Conservation (phyloP, 805 yeast genomes). For the Cephaloascus fragrans region DNA sequence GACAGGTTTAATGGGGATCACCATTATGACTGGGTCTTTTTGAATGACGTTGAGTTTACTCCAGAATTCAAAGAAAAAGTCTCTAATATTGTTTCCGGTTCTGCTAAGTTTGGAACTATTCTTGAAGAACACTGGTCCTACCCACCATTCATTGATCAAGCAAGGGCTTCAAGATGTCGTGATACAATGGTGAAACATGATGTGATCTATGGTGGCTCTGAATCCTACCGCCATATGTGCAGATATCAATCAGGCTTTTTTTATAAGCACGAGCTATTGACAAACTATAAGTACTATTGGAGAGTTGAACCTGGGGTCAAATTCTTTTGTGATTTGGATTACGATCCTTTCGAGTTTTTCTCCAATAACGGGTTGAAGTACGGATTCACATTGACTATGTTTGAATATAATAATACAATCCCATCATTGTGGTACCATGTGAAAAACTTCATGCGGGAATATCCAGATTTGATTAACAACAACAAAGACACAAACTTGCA, state of each 20-base stretch:
- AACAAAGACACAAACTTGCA: constrained; percentile 40
- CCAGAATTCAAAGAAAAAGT: constrained; percentile 44
- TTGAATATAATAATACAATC: constrained; percentile 55
- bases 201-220: constrained; percentile 49
- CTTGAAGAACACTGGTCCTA: constrained; percentile 59
- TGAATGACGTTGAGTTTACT: constrained; percentile 59
- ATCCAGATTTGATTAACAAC: constrained; percentile 25
- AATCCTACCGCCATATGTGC: constrained; percentile 65
- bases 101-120: constrained; percentile 51
- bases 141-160: constrained; percentile 55
- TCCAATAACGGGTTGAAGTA: constrained; percentile 43
- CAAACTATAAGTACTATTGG: constrained; percentile 64
- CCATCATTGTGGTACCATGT: constrained; percentile 54
- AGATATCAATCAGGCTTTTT: constrained; percentile 45
- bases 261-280: constrained; percentile 47
- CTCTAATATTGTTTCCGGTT: constrained; percentile 45
- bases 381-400: constrained; percentile 59
- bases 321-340: constrained; percentile 49
- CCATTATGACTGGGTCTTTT: constrained; percentile 72
- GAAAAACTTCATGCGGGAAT: constrained; percentile 27
- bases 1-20: constrained; percentile 52
- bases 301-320: constrained; percentile 65
- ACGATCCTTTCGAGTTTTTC: constrained; percentile 56
- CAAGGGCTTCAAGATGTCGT: constrained; percentile 35
- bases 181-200: constrained; percentile 26